Evolutionary conservation across 208 protist genomes (phyloP).

Genomic region (Naegleria gruberi): DNA sequence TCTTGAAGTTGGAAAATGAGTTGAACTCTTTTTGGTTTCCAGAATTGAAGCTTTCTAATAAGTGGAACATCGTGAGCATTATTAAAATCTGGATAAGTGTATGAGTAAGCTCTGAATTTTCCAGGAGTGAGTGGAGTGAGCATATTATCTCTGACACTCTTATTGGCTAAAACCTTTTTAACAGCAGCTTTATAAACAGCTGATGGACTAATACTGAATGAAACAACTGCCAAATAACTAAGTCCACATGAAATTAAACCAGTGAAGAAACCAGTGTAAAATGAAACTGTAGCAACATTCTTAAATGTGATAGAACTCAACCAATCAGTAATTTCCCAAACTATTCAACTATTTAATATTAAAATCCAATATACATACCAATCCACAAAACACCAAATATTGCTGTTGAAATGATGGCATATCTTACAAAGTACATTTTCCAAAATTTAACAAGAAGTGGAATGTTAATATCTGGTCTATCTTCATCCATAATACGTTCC

Average conservation of each 20-base stretch:
- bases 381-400: not conserved
- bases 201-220: not conserved
- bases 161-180: not conserved
- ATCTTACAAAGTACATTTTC: not conserved
- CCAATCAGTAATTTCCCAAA: not conserved
- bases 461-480: not conserved
- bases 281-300: not conserved
- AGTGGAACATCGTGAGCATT: not conserved
- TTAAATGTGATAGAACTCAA: not conserved
- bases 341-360: too few relatives aligned
- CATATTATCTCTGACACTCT: not conserved
- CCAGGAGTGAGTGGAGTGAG: not conserved
- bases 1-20: not conserved
- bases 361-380: not conserved
- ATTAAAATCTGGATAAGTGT: not conserved
- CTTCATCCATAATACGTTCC: not conserved
- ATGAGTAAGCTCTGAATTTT: slow-evolving; percentile 11
- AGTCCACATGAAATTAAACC: not conserved
- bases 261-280: not conserved
- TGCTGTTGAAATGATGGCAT: not conserved
- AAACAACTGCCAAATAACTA: not conserved
- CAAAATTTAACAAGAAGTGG: not conserved
- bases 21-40: slow-evolving; percentile 8
- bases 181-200: not conserved
- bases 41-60: not conserved